Base-by-base conservation (phyloP, 352 stramenopile species). In the Lagenidium giganteum region DNA sequence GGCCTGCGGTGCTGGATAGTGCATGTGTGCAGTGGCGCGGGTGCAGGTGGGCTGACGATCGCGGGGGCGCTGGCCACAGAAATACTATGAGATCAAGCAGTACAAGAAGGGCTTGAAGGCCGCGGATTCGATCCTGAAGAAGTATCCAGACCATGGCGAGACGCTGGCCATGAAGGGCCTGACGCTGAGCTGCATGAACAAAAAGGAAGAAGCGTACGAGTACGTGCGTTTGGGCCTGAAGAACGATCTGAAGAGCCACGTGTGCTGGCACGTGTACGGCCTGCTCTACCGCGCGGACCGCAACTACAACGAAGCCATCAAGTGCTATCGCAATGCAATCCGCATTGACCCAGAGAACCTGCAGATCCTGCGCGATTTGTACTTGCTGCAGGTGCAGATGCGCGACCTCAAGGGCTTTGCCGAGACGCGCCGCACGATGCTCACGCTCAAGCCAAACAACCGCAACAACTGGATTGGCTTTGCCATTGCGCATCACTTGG, bases 241-340 rank as follows among this genome's bases (percentile, higher is more conserved):
- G 55, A 72, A 95, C 59, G 92, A 98, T 64, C 59, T 93, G 17
- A 95, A 88, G 62, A 96, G 78, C 44, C 94, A 98, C 76, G 93
- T 99, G 16, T 99, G 95, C 75, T 99, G 96, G 96, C 96, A 99
- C 70, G 95, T 99, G 5, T 98, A 97, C 51, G 96, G 96, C 12
- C 69, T 99, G 22, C 68, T 99, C 26, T 95, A 99, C 68, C 88
- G 96, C 59, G 93, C 84, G 8, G 92, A 98, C 62, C 83, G 90
- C 33, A 98, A 99, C 59, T 99, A 99, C 67, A 61, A 79, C 30
- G 93, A 98, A 61, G 95, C 96, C 21, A 98, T 98, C 63, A 99
- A 99, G 79, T 98, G 94, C 61, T 99, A 99, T 72, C 95, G 95
- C 59, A 95, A 97, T 55, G 96, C 96, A 12, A 80, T 99, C 29